Percentiles rank a stretch among this genome's conserved stretches.
phyloP scores from a whole-genome alignment of 768 basidiomycete genomes.

The Pisolithus tinctorius region DNA sequence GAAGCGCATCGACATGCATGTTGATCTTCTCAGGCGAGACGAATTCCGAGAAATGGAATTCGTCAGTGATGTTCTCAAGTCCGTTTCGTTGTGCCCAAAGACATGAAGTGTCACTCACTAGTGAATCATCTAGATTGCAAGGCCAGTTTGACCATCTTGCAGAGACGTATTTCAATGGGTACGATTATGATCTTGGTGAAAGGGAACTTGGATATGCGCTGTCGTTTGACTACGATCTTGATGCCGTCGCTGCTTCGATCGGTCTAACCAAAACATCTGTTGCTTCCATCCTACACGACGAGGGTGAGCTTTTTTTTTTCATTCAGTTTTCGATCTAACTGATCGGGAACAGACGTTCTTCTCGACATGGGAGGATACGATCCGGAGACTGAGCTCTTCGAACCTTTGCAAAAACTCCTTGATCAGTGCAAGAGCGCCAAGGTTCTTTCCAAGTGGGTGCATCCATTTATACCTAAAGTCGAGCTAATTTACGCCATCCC shows the following conservation, averaged over 20 bases:
- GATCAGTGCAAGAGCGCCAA: conserved; percentile 81
- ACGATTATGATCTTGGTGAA: conserved; percentile 86
- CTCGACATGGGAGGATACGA: conserved; percentile 71
- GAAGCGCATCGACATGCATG: conserved; percentile 86
- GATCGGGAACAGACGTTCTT: conserved; percentile 47
- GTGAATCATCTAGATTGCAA: conserved; percentile 57
- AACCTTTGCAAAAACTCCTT: conserved; percentile 75
- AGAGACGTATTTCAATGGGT: conserved; percentile 77
- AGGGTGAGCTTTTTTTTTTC: conserved; percentile 41
- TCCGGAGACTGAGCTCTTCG: conserved; percentile 68
- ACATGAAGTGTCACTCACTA: background rate
- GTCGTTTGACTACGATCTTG: conserved; percentile 85
- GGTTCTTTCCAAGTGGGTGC: conserved; percentile 62
- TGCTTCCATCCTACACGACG: conserved; percentile 63
- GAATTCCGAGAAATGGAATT: conserved; percentile 95
- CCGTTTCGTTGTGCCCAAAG: conserved; percentile 21
- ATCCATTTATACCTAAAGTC: background rate
- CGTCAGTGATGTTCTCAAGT: conserved; percentile 86
- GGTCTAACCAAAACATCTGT: conserved; percentile 87
- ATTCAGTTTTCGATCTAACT: background rate
- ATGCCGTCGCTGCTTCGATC: conserved; percentile 89
- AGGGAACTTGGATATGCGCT: conserved; percentile 78
- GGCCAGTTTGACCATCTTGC: conserved; percentile 91
- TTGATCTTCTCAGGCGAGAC: conserved; percentile 76
- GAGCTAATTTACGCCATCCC: conserved; percentile 2